Base-by-base conservation (phyloP, 2,329 filamentous ascomycete species). In the Neonectria faginata region DNA sequence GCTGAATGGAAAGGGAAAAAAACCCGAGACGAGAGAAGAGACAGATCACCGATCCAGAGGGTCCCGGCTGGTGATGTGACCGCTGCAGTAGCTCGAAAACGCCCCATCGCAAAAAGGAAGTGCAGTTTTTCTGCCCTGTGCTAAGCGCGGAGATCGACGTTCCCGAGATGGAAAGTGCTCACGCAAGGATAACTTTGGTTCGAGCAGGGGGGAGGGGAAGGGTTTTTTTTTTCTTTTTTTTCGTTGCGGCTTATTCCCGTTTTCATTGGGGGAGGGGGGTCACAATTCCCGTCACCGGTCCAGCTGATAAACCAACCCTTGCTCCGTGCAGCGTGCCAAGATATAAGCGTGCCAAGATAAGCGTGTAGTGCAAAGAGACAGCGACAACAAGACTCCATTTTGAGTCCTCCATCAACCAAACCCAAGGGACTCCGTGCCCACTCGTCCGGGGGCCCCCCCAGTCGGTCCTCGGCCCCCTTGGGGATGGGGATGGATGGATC, bases 121-220 rank as follows among this genome's bases (percentile, higher is more conserved):
- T 39, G 36, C 25, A n/a, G 29, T 25, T 25, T 25, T 36, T 31
- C 27, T 51, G 48, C 29, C 27, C n/a, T 18, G 27, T 51, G 1
- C 48, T 51, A 51, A 36, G 48, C 48, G 48, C 48, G 29, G 48
- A 51, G 48, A 51, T 51, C 48, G 29, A 36, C n/a, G 22, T 14
- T 48, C 45, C 45, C 45, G 45, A 48, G 45, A 39, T 39, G 36
- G 36, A 1, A 39, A 39, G 14, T n/a, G 36, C 36, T 39, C 14
- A 3, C 36, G 31, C 14, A n/a, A 3, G 36, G 36, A 39, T 7
- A 8, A 8, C 36, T 39, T 39, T 12, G 7, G 12, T 16, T 39
- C 36, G 16, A 8, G 14, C 6, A 8, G 36, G 36, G 36, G 33
- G 33, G 12, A 5, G 3, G 14, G 25, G 25, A 25, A 25, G 25